Percentiles rank a stretch among this genome's conserved stretches.
Evolutionary conservation across 768 basidiomycete species (phyloP).

Genomic region (Agaricus blazei): DNA sequence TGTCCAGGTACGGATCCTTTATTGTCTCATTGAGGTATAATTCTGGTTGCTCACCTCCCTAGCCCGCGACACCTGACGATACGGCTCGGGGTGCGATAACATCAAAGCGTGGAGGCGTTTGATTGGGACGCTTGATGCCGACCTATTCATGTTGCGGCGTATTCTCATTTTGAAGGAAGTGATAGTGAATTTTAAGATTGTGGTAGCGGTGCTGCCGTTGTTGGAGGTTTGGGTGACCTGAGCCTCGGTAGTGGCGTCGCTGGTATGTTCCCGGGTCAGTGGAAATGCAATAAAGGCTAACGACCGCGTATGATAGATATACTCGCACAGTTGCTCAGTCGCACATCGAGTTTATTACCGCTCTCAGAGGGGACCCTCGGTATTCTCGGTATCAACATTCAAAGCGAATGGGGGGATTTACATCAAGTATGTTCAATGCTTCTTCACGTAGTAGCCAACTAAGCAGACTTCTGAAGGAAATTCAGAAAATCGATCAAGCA

Average conservation of each 20-base stretch:
- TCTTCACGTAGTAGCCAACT: not conserved
- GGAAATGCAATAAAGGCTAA: not conserved
- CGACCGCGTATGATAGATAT: conserved; percentile 34
- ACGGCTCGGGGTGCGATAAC: conserved; percentile 86
- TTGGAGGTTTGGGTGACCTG: conserved; percentile 13
- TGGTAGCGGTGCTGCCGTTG: conserved; percentile 16
- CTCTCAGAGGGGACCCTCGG: conserved; percentile 62
- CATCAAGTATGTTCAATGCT: conserved; percentile 47
- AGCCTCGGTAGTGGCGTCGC: conserved; percentile 38
- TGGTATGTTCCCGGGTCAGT: conserved; percentile 30
- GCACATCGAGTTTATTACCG: conserved; percentile 48
- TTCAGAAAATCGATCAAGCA: conserved; percentile 79
- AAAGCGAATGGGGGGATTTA: conserved; percentile 55
- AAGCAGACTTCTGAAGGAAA: not conserved
- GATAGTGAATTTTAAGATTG: conserved; percentile 61
- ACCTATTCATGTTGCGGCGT: conserved; percentile 87
- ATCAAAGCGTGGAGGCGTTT: conserved; percentile 47
- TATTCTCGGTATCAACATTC: conserved; percentile 54
- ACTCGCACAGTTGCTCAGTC: conserved; percentile 53
- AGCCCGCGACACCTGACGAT: conserved; percentile 97
- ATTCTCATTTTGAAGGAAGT: conserved; percentile 90
- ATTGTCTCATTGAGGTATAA: not conserved
- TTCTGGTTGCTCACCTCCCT: not conserved
- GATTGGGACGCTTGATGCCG: conserved; percentile 59
- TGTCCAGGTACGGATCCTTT: conserved; percentile 64